These are phyloP conservation scores for Rhodotorula graminis DNA, from an alignment of 768 basidiomycete species.

Conservation along the genomic window DNA sequence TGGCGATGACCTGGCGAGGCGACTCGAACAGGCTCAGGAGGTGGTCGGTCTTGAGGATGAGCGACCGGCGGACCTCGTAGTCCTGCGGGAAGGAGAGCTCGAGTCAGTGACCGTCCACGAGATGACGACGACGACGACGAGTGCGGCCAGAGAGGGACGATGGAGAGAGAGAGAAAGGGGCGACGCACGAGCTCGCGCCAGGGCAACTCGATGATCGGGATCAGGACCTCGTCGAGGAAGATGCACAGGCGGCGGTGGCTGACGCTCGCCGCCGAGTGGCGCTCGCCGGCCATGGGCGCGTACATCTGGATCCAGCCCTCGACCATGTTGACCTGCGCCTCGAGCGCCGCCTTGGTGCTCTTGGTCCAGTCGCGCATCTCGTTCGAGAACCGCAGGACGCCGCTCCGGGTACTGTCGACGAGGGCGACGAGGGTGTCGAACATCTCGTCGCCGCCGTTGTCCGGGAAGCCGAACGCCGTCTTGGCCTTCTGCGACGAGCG, in stretches of 20 bases:
- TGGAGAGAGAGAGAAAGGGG: neutral
- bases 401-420: conserved; percentile 22
- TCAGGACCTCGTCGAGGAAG: conserved; percentile 37
- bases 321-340: conserved; percentile 32
- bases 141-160: neutral
- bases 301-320: conserved; percentile 41
- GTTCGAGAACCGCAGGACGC: conserved; percentile 28
- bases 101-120: neutral
- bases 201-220: conserved; percentile 34
- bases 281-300: conserved; percentile 32
- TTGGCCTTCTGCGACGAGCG: conserved; percentile 33
- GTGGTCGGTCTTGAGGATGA: conserved; percentile 36
- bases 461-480: conserved; percentile 18
- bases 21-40: conserved; percentile 40
- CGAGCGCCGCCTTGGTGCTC: conserved; percentile 31
- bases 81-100: conserved; percentile 12
- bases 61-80: conserved; percentile 31
- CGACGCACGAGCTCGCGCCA: conserved; percentile 38
- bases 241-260: conserved; percentile 34
- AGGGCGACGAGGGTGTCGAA: conserved; percentile 36
- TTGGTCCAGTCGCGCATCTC: conserved; percentile 40
- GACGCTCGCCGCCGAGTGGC: conserved; percentile 3
- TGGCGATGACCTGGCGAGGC: conserved; percentile 39
- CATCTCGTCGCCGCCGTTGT: conserved; percentile 26
- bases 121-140: no score